phyloP scores from a whole-genome alignment of 805 yeast species.

The Spathaspora arborariae region DNA sequence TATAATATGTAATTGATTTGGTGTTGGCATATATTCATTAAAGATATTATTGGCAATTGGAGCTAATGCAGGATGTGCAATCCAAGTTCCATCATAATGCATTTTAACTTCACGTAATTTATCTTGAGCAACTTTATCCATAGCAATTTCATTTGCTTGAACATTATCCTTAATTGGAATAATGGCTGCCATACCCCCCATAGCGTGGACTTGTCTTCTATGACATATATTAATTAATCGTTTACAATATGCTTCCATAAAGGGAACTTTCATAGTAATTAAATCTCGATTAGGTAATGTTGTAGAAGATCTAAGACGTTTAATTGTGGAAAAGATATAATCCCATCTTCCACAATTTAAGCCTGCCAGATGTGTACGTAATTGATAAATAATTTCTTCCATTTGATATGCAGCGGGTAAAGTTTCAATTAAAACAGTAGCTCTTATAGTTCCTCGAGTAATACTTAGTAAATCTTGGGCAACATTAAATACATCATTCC shows the following conservation, averaged over 20 bases:
- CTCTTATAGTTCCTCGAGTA: conserved; percentile 75
- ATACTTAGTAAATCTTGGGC: conserved; percentile 69
- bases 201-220: conserved; percentile 76
- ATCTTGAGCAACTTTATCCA: conserved; percentile 71
- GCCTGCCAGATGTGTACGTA: conserved; percentile 75
- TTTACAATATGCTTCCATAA: conserved; percentile 75
- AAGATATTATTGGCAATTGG: conserved; percentile 69
- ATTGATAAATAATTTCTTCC: conserved; percentile 77
- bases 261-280: conserved; percentile 78
- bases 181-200: conserved; percentile 91
- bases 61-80: conserved; percentile 82
- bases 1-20: conserved; percentile 66
- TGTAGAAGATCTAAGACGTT: conserved; percentile 62
- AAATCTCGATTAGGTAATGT: conserved; percentile 75
- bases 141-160: conserved; percentile 58
- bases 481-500: conserved; percentile 77
- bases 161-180: conserved; percentile 75
- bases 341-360: conserved; percentile 91
- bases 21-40: conserved; percentile 75
- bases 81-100: conserved; percentile 88
- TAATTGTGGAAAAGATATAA: conserved; percentile 77
- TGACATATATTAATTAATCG: conserved; percentile 72
- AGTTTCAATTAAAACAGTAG: conserved; percentile 79
- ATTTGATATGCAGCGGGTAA: conserved; percentile 83
- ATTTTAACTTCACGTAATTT: conserved; percentile 72